Percentiles rank a stretch among this genome's conserved stretches.
Evolutionary conservation across 257 asterid genomes (phyloP).

Genomic region (Solanum lignicaule): DNA sequence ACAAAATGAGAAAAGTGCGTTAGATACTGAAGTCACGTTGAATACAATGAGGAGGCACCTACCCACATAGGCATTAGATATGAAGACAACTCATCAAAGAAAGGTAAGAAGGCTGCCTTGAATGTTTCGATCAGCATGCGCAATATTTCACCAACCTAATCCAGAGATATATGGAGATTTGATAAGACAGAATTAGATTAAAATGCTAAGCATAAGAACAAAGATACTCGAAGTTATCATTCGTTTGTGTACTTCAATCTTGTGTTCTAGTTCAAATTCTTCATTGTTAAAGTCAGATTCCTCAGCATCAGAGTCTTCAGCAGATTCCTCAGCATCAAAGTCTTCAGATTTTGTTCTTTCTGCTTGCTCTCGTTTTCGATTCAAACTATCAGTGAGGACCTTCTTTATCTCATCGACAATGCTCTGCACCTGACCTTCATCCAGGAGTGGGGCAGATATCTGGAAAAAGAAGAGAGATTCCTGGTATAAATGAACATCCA

Average conservation of each 20-base stretch:
- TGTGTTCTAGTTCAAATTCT: constrained; percentile 76
- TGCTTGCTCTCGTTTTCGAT: constrained; percentile 64
- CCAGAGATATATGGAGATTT: background rate
- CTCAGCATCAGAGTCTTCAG: constrained; percentile 91
- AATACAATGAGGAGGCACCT: constrained; percentile 16
- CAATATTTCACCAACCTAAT: constrained; percentile 67
- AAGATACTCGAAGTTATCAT: background rate
- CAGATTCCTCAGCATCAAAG: too few species aligned
- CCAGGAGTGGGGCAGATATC: constrained; percentile 77
- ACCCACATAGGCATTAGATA: constrained; percentile 99
- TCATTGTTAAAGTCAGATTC: constrained; percentile 80
- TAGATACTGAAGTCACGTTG: background rate
- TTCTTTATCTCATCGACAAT: constrained; percentile 23
- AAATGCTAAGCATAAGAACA: background rate
- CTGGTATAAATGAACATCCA: background rate
- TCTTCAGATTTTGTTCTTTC: constrained; percentile 61
- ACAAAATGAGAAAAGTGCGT: background rate
- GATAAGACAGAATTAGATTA: background rate
- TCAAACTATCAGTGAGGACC: constrained; percentile 71
- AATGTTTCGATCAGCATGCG: constrained; percentile 29
- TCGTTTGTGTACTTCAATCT: background rate
- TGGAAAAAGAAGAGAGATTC: constrained; percentile 10
- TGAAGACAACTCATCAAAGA: constrained; percentile 77
- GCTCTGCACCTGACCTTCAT: constrained; percentile 81
- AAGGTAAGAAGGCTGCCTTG: constrained; percentile 81